A percentile compares a stretch with the other conserved stretches of the same genome.
Evolutionary conservation across 768 basidiomycete species (phyloP).

Genomic region (Clitopilus passeckerianus): DNA sequence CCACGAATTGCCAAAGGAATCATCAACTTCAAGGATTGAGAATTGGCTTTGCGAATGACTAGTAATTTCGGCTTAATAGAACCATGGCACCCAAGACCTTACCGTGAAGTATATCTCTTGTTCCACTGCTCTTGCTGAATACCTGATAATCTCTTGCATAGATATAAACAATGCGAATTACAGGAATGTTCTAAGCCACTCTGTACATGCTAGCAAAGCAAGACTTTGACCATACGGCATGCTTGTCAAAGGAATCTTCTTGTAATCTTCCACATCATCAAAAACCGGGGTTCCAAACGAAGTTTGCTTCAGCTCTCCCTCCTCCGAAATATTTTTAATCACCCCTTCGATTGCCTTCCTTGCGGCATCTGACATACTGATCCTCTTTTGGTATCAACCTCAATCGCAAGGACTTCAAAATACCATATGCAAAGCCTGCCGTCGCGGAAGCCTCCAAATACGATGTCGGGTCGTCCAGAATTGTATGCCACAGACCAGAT

Average conservation of each 20-base stretch:
- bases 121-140: too few relatives aligned
- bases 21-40: too few relatives aligned
- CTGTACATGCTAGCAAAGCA: constrained; percentile 43
- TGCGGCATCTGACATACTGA: constrained; percentile 28
- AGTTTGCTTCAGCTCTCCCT: constrained; percentile 40
- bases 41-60: too few relatives aligned
- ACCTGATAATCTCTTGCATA: too few relatives aligned
- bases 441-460: constrained; percentile 48
- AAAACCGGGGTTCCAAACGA: constrained; percentile 55
- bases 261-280: constrained; percentile 40
- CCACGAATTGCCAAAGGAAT: not conserved
- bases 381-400: constrained; percentile 36
- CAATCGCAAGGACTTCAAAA: constrained; percentile 36
- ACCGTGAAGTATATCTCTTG: too few relatives aligned
- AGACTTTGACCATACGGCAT: constrained; percentile 57
- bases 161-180: constrained; percentile 10
- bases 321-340: constrained; percentile 36
- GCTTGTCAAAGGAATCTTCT: constrained; percentile 44
- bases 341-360: constrained; percentile 37
- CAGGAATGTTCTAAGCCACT: constrained; percentile 36
- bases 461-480: constrained; percentile 43
- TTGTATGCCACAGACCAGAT: constrained; percentile 50
- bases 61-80: too few relatives aligned
- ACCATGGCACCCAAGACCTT: too few relatives aligned
- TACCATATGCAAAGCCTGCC: constrained; percentile 45